Evolutionary conservation across 441 rosid genomes (phyloP).

Genomic region (Breynia disticha): DNA sequence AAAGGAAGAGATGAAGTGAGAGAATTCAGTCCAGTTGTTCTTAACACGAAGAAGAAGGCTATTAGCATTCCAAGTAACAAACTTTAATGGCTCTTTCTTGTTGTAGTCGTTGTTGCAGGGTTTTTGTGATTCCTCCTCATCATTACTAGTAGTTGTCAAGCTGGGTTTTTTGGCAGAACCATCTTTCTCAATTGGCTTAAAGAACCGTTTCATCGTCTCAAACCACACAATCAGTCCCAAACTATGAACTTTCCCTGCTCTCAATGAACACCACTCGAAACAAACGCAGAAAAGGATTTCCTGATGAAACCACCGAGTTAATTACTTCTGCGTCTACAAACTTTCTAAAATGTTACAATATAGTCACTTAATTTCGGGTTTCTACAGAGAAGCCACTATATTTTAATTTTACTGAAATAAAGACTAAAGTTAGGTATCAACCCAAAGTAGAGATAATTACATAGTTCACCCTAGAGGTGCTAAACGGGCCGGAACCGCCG

Average conservation of each 20-base stretch:
- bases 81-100: constrained; percentile 64
- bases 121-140: constrained; percentile 10
- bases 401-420: no score
- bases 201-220: constrained; percentile 70
- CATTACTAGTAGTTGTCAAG: constrained; percentile 22
- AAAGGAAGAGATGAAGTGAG: constrained; percentile 47
- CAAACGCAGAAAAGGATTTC: no score
- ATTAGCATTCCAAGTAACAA: constrained; percentile 91
- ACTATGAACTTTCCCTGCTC: background rate
- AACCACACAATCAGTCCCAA: background rate
- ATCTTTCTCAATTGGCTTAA: constrained; percentile 79
- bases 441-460: no score
- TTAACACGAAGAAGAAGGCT: constrained; percentile 93
- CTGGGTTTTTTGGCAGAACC: constrained; percentile 67
- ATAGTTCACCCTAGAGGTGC: no score
- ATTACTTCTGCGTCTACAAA: no score
- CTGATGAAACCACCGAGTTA: no score
- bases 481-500: no score
- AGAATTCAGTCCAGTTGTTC: constrained; percentile 78
- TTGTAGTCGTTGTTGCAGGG: constrained; percentile 10
- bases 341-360: no score
- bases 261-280: background rate
- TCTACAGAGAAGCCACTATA: no score
- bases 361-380: no score
- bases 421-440: no score